These are phyloP conservation scores for Trichosporon sp. DNA, from an alignment of 1,284 basidiomycete species.

Conservation along the genomic window DNA sequence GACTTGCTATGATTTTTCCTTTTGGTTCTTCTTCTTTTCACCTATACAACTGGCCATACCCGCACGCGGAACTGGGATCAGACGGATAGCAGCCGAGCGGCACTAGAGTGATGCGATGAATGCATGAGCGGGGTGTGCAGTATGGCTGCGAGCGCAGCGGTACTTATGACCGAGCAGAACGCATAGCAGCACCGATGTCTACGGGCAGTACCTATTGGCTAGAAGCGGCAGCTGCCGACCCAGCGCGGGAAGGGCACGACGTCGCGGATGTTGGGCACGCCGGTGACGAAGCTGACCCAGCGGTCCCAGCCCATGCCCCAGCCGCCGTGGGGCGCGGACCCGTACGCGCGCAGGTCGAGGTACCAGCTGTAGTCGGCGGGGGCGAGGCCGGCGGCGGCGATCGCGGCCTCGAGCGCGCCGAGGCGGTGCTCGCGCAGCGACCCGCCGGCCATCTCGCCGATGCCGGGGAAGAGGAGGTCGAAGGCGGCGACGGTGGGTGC, in stretches of 20 bases:
- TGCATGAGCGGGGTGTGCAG: slow-evolving; percentile 19
- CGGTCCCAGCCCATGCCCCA: slow-evolving; percentile 92
- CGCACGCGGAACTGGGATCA: neutral
- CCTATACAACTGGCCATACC: neutral
- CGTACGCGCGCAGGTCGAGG: slow-evolving; percentile 67
- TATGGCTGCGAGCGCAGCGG: neutral
- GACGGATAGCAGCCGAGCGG: too few relatives aligned
- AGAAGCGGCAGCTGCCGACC: slow-evolving; percentile 59
- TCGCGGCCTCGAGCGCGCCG: slow-evolving; percentile 56
- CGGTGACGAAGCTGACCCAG: slow-evolving; percentile 74
- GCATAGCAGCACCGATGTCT: too few relatives aligned
- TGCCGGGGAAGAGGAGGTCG: slow-evolving; percentile 79
- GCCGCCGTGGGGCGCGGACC: slow-evolving; percentile 82
- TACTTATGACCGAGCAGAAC: too few relatives aligned
- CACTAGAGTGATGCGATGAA: slow-evolving; percentile 40
- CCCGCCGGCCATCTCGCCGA: slow-evolving; percentile 90
- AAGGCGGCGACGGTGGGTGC: slow-evolving; percentile 77
- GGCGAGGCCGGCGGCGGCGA: slow-evolving; percentile 56
- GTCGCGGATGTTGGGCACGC: slow-evolving; percentile 78
- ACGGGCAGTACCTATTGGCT: too few relatives aligned
- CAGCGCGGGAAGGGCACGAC: slow-evolving; percentile 85
- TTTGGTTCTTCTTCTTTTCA: neutral
- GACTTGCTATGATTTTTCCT: neutral
- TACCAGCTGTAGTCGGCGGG: slow-evolving; percentile 74
- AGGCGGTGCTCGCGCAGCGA: slow-evolving; percentile 80